Evolutionary conservation across 495 filamentous ascomycete genomes (phyloP), one percentile per base, ranked within the genome.

Genomic region (Daldinia concentrica): DNA sequence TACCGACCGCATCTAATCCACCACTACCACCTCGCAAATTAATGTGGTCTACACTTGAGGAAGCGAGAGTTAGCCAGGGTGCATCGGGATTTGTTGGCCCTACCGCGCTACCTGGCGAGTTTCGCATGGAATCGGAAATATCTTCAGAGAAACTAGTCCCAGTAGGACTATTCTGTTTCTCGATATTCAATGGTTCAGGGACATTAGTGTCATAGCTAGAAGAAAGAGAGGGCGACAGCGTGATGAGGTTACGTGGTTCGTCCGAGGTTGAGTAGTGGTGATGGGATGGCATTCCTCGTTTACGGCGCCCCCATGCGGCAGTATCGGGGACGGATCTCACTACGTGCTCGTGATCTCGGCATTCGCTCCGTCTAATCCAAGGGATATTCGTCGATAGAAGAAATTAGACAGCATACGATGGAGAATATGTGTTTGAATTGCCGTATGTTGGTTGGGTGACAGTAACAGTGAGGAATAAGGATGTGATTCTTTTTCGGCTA

Each of bases 221-320:
- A 12, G 57, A 54, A 24, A 37, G 36, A 24, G 62, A 54, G 45
- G 45, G 56, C 11, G 62, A 55, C 22, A 36, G n/a, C 34, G 54
- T 59, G 50, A 54, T 55, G 34, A 43, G 32, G 62, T 51, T 69
- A 58, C 62, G 71, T 66, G 57, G 66, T 59, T 69, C 58, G 71
- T 66, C 71, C 60, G 61, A 48, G 58, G 50, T 58, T 51, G 57
- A 58, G 58, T 69, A 32, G 48, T 60, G 58, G 30, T 73, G 65
- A 73, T 69, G 71, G 58, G 71, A 66, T 69, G 62, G 71, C 71
- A 73, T 73, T 69, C 71, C 71, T 73, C 66, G 59, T 73, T 73
- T 66, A 73, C 65, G 71, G 58, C 62, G 66, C 66, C 71, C 66
- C 71, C 66, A 69, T 73, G 66, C 71, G 66, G 71, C 66, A 73